Conservation (phyloP, 2,329 filamentous ascomycete species). For the Penicillium freii region DNA sequence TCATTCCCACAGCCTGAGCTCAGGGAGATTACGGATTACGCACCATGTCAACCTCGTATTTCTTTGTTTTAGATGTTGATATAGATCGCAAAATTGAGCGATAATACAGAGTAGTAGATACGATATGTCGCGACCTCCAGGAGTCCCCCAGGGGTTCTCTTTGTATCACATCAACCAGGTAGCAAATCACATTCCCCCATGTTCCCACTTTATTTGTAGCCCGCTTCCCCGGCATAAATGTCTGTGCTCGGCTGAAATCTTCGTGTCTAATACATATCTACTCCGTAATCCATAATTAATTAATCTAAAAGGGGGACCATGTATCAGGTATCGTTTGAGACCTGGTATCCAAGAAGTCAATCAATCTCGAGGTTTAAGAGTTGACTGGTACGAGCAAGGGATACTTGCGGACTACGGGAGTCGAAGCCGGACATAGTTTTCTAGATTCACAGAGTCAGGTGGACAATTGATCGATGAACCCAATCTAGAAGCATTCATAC, state of each 20-base stretch:
- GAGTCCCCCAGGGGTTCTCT: not conserved
- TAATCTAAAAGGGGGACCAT: not conserved
- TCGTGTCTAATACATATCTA: conserved; percentile 4
- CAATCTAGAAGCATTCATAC: conserved; percentile 16
- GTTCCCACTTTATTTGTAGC: conserved; percentile 13
- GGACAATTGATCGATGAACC: conserved; percentile 14
- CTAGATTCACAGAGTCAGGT: conserved; percentile 20
- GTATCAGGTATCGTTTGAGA: not conserved
- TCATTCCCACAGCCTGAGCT: not conserved
- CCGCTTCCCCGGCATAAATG: conserved; percentile 11
- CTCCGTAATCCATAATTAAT: not conserved
- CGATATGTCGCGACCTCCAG: not conserved
- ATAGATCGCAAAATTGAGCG: conserved; percentile 5
- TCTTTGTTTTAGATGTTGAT: conserved; percentile 3
- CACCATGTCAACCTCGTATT: not conserved
- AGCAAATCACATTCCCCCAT: conserved; percentile 20
- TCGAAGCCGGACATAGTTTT: conserved; percentile 18
- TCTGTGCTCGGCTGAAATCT: conserved; percentile 9
- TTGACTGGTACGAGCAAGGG: conserved; percentile 22
- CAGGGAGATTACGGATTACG: not conserved
- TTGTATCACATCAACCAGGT: conserved; percentile 10
- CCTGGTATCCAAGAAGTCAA: conserved; percentile 2
- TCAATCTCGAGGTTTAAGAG: not conserved
- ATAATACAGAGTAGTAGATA: not conserved
- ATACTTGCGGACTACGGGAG: conserved; percentile 16